phyloP scores from a whole-genome alignment of 2,329 filamentous ascomycete genomes.

The Teratosphaeria destructans region DNA sequence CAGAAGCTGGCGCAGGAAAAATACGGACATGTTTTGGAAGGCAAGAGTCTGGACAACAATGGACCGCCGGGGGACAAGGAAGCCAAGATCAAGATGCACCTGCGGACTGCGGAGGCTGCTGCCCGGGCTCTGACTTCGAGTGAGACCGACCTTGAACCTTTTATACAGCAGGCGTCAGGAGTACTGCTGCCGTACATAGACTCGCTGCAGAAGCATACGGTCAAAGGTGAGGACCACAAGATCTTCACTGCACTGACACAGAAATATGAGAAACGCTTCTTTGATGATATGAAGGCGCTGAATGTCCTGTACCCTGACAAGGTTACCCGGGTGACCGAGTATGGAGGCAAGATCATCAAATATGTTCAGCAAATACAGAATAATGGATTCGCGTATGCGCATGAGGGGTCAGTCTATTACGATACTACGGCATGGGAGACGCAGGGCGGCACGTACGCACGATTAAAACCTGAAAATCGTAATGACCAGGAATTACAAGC shows the following conservation, averaged over 20 bases:
- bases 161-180: slow-evolving; percentile 51
- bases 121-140: slow-evolving; percentile 37
- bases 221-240: slow-evolving; percentile 51
- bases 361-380: slow-evolving; percentile 76
- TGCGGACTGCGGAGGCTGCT: slow-evolving; percentile 51
- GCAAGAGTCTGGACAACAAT: slow-evolving; percentile 44
- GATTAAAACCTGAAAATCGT: slow-evolving; percentile 73
- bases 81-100: slow-evolving; percentile 83
- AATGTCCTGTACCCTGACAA: slow-evolving; percentile 77
- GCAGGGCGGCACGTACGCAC: slow-evolving; percentile 73
- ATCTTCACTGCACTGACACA: slow-evolving; percentile 83
- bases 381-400: slow-evolving; percentile 72
- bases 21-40: slow-evolving; percentile 43
- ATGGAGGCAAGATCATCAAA: slow-evolving; percentile 72
- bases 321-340: slow-evolving; percentile 85
- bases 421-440: slow-evolving; percentile 80
- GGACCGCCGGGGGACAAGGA: slow-evolving; percentile 59
- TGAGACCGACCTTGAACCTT: slow-evolving; percentile 25
- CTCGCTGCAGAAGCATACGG: slow-evolving; percentile 43
- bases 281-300: slow-evolving; percentile 73
- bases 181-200: slow-evolving; percentile 79
- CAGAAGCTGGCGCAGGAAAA: slow-evolving; percentile 37
- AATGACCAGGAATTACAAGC: slow-evolving; percentile 75
- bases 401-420: slow-evolving; percentile 76
- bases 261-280: slow-evolving; percentile 79